Evolutionary conservation across 2,329 filamentous ascomycete genomes (phyloP).

Genomic region (Curvularia sp.): DNA sequence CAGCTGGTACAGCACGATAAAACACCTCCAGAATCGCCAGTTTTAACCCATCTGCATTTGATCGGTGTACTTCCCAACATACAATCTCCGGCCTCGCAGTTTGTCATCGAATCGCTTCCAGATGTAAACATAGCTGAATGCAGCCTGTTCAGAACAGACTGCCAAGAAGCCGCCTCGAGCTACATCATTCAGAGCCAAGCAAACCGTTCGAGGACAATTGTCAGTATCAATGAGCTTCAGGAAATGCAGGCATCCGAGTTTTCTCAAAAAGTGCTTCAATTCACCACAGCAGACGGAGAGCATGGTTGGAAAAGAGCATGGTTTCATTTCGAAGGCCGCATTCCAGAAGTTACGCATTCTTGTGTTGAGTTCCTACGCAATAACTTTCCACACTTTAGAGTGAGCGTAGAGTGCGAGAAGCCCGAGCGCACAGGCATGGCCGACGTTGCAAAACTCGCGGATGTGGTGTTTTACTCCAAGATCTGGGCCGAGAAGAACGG

Average conservation of each 20-base stretch:
- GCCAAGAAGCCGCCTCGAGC: slow-evolving; percentile 67
- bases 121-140: slow-evolving; percentile 57
- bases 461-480: slow-evolving; percentile 76
- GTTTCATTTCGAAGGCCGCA: slow-evolving; percentile 80
- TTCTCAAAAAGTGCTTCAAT: slow-evolving; percentile 6
- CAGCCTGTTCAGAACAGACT: slow-evolving; percentile 66
- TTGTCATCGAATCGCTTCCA: slow-evolving; percentile 63
- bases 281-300: neutral
- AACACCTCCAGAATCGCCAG: neutral
- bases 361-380: slow-evolving; percentile 65
- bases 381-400: slow-evolving; percentile 49
- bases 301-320: slow-evolving; percentile 49
- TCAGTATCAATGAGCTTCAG: slow-evolving; percentile 71
- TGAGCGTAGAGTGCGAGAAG: slow-evolving; percentile 78
- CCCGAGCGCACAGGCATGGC: slow-evolving; percentile 66
- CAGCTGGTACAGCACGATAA: slow-evolving; percentile 53
- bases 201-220: slow-evolving; percentile 70
- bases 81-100: slow-evolving; percentile 58
- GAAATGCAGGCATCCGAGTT: slow-evolving; percentile 74
- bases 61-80: slow-evolving; percentile 61
- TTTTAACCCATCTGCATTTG: slow-evolving; percentile 43
- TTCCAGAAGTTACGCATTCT: slow-evolving; percentile 64
- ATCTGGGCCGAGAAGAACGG: slow-evolving; percentile 66
- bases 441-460: slow-evolving; percentile 66
- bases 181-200: slow-evolving; percentile 70